Evolutionary conservation across 345 rosid species (phyloP).

Genomic region (Syzygium aromaticum): DNA sequence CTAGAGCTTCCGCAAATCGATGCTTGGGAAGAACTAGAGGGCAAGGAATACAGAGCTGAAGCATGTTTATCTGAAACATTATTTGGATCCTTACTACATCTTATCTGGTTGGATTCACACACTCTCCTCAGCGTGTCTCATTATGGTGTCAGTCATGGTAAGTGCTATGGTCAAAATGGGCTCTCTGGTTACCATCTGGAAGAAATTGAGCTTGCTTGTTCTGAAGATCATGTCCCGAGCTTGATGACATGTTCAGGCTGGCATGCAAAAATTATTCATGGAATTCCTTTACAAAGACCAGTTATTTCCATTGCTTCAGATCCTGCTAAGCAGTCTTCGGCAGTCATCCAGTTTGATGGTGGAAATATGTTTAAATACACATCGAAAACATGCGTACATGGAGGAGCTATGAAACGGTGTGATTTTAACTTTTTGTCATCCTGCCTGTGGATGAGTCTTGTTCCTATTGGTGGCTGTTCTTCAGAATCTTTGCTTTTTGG

Average conservation of each 20-base stretch:
- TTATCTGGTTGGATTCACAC: slow-evolving; percentile 66
- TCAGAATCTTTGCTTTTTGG: slow-evolving; percentile 62
- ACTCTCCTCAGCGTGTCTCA: slow-evolving; percentile 67
- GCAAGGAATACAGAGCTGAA: slow-evolving; percentile 53
- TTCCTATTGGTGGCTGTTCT: slow-evolving; percentile 24
- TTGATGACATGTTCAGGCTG: slow-evolving; percentile 66
- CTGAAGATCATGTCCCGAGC: slow-evolving; percentile 56
- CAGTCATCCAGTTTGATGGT: slow-evolving; percentile 78
- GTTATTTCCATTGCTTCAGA: slow-evolving; percentile 51
- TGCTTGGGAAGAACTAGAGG: slow-evolving; percentile 82
- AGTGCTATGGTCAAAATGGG: slow-evolving; percentile 19
- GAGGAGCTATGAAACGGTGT: slow-evolving; percentile 27
- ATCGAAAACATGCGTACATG: slow-evolving; percentile 33
- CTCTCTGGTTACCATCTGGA: slow-evolving; percentile 49
- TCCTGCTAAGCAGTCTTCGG: slow-evolving; percentile 52
- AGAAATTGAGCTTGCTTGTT: slow-evolving; percentile 67
- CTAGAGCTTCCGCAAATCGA: slow-evolving; percentile 65
- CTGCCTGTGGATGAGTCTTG: slow-evolving; percentile 72
- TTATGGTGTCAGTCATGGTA: slow-evolving; percentile 38
- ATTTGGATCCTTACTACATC: slow-evolving; percentile 61
- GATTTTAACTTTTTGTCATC: slow-evolving; percentile 39
- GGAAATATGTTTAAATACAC: slow-evolving; percentile 54
- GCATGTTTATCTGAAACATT: slow-evolving; percentile 35
- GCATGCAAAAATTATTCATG: slow-evolving; percentile 42
- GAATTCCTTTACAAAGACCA: slow-evolving; percentile 36